Conservation (phyloP, 148 eudicot species). For the Amaranthus palmeri region DNA sequence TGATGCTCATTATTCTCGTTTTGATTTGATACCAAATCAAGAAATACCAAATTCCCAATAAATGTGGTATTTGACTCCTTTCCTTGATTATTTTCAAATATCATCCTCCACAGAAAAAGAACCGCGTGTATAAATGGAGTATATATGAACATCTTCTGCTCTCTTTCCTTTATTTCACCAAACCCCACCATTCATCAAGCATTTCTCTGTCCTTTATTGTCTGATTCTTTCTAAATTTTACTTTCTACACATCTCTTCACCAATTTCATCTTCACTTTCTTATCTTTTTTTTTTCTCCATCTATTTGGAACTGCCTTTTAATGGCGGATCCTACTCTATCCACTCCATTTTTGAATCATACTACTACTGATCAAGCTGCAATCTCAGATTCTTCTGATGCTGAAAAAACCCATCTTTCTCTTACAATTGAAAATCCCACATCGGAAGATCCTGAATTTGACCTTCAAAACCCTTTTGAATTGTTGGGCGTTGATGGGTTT, state of each 20-base stretch:
- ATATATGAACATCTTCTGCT: no score
- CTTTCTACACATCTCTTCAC: not conserved
- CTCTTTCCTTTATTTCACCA: not conserved
- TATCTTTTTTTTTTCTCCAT: not conserved
- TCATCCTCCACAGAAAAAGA: not conserved
- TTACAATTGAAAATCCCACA: slow-evolving; percentile 31
- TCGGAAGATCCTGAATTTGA: slow-evolving; percentile 15
- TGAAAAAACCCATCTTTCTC: slow-evolving; percentile 22
- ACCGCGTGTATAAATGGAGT: not conserved
- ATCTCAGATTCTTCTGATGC: slow-evolving; percentile 3
- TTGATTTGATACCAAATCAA: not conserved
- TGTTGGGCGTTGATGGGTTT: slow-evolving; percentile 45
- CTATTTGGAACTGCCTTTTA: slow-evolving; percentile 4
- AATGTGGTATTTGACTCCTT: not conserved
- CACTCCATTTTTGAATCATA: slow-evolving; percentile 41
- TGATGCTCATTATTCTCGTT: no score
- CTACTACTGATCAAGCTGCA: not conserved
- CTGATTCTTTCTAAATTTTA: not conserved
- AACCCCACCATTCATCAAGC: not conserved
- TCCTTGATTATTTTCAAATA: slow-evolving; percentile 1
- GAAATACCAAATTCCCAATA: not conserved
- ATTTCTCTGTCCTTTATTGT: not conserved
- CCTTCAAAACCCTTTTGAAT: slow-evolving; percentile 40
- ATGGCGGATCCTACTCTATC: slow-evolving; percentile 26
- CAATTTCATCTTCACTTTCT: not conserved